These are phyloP conservation scores for Pseudozyma tsukubaensis DNA, from an alignment of 1,284 basidiomycete genomes.

Conservation along the genomic window DNA sequence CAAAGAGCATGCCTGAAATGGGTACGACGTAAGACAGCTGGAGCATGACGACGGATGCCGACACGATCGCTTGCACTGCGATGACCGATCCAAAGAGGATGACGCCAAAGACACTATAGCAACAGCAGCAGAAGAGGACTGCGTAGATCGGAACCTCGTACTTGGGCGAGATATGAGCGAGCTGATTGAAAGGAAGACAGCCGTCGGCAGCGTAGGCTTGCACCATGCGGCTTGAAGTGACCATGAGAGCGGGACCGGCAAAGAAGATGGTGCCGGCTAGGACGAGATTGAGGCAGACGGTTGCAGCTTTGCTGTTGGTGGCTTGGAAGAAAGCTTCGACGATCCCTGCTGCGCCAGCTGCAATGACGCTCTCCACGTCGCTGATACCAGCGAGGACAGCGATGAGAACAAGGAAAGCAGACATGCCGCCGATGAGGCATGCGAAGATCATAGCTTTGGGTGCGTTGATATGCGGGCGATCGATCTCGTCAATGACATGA, in stretches of 20 bases:
- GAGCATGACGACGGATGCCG: constrained; percentile 36
- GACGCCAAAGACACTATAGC: constrained; percentile 32
- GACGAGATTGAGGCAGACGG: constrained; percentile 21
- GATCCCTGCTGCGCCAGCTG: constrained; percentile 25
- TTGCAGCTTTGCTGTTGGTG: constrained; percentile 21
- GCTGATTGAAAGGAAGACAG: constrained; percentile 28
- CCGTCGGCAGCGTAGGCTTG: constrained; percentile 47
- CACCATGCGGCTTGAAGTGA: constrained; percentile 37
- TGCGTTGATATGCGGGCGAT: constrained; percentile 38
- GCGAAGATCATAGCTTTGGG: constrained; percentile 51
- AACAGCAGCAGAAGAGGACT: constrained; percentile 21
- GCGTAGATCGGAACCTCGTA: constrained; percentile 40
- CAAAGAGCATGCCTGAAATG: constrained; percentile 38
- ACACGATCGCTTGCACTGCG: constrained; percentile 33
- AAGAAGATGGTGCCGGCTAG: constrained; percentile 37
- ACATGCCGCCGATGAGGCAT: constrained; percentile 32
- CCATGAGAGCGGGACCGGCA: constrained; percentile 36
- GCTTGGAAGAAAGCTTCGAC: constrained; percentile 36
- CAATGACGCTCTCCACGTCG: constrained; percentile 35
- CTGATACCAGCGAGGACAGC: constrained; percentile 32
- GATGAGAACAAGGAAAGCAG: constrained; percentile 41
- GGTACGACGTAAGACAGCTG: constrained; percentile 38
- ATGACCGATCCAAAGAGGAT: constrained; percentile 41
- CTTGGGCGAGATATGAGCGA: constrained; percentile 24
- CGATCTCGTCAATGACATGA: constrained; percentile 50